Evolutionary conservation across 2,329 filamentous ascomycete species (phyloP).

Genomic region (Fusarium metavorans): DNA sequence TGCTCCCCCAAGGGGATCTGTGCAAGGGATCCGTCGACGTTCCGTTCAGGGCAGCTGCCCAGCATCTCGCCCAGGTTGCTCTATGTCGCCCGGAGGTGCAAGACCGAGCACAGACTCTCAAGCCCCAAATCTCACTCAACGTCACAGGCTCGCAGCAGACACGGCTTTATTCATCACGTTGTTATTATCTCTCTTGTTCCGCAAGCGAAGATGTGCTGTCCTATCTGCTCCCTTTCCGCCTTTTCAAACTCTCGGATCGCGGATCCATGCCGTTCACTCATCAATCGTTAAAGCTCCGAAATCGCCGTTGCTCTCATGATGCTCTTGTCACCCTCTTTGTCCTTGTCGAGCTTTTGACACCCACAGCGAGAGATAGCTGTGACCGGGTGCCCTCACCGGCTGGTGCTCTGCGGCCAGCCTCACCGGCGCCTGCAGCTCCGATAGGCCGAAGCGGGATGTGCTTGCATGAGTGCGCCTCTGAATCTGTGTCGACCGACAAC

Average conservation of each 20-base stretch:
- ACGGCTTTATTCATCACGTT: slow-evolving; percentile 20
- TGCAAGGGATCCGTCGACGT: slow-evolving; percentile 20
- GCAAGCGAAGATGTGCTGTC: slow-evolving; percentile 3
- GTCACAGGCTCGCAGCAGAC: slow-evolving; percentile 14
- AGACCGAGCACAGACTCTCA: slow-evolving; percentile 30
- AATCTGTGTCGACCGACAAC: not conserved
- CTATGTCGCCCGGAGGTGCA: slow-evolving; percentile 24
- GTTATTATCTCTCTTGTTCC: slow-evolving; percentile 4
- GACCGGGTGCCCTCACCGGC: slow-evolving; percentile 22
- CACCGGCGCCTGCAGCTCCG: slow-evolving; percentile 29
- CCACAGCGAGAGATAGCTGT: not conserved
- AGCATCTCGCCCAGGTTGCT: not conserved
- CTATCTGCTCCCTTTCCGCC: slow-evolving; percentile 12
- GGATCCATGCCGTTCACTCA: slow-evolving; percentile 3
- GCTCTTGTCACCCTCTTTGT: slow-evolving; percentile 1
- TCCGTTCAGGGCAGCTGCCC: slow-evolving; percentile 9
- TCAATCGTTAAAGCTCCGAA: not conserved
- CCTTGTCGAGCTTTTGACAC: slow-evolving; percentile 1
- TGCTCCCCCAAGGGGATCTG: slow-evolving; percentile 27
- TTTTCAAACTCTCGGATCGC: not conserved
- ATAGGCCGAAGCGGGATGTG: slow-evolving; percentile 25
- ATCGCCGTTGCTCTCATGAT: slow-evolving; percentile 1
- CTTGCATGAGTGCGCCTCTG: slow-evolving; percentile 16
- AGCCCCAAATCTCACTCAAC: slow-evolving; percentile 3
- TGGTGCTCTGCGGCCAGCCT: slow-evolving; percentile 32